Evolutionary conservation across 2,329 filamentous ascomycete genomes (phyloP).

Genomic region (Coleophoma cylindrospora): DNA sequence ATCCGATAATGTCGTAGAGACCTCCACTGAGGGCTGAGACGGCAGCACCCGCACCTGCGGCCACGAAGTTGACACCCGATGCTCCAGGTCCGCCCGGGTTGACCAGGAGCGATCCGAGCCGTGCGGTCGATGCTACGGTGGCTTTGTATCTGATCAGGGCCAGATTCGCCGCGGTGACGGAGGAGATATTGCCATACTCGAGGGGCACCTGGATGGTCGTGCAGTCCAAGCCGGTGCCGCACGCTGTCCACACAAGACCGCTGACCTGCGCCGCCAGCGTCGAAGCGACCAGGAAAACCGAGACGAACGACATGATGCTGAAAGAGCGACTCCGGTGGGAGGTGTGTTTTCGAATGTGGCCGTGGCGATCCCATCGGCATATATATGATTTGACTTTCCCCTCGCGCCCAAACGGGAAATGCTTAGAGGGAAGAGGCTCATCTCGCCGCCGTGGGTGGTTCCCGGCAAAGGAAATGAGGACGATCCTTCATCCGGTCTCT

Average conservation of each 20-base stretch:
- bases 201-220: background rate
- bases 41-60: conserved; percentile 1
- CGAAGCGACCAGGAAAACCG: background rate
- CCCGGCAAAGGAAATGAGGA: too few species aligned
- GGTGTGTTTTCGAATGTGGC: too few species aligned
- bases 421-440: too few species aligned
- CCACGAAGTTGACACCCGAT: conserved; percentile 4
- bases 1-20: conserved; percentile 12
- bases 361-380: too few species aligned
- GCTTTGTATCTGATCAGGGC: background rate
- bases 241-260: background rate
- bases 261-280: background rate
- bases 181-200: conserved; percentile 1
- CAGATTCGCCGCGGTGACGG: background rate
- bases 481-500: too few species aligned
- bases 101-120: background rate
- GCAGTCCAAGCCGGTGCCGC: background rate
- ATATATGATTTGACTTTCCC: too few species aligned
- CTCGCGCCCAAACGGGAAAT: too few species aligned
- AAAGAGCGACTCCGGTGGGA: too few species aligned
- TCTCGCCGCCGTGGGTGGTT: too few species aligned
- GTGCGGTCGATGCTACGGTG: background rate
- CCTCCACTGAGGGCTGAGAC: conserved; percentile 9
- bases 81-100: conserved; percentile 9
- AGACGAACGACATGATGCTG: too few species aligned